Conservation (phyloP, 805 yeast species). For the Nakazawaea pomicola region DNA sequence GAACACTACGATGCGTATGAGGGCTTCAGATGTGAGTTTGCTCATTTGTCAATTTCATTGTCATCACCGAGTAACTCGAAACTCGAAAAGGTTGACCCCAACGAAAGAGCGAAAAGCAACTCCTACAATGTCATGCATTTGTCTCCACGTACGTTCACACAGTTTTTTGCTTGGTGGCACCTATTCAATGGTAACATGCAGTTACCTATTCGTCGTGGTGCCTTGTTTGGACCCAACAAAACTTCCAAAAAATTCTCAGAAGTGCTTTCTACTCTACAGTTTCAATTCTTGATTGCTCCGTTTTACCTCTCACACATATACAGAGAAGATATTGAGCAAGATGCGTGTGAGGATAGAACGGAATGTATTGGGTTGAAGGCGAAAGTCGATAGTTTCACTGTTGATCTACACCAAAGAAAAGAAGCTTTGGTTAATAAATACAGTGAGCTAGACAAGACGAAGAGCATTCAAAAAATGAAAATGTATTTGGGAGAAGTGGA, state of each 20-base stretch:
- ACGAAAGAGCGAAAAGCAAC: not conserved
- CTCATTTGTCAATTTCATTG: conserved; percentile 65
- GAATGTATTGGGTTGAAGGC: conserved; percentile 71
- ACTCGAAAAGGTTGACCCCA: conserved; percentile 11
- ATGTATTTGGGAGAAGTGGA: conserved; percentile 65
- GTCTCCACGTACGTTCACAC: conserved; percentile 61
- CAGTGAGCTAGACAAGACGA: conserved; percentile 42
- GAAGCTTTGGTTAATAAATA: conserved; percentile 40
- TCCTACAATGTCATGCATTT: conserved; percentile 72
- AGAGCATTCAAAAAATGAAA: conserved; percentile 39
- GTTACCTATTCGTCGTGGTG: conserved; percentile 75
- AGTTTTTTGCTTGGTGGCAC: conserved; percentile 82
- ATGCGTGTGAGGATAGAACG: conserved; percentile 35
- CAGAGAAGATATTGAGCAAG: conserved; percentile 36
- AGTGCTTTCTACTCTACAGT: conserved; percentile 73
- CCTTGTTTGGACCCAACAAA: conserved; percentile 53
- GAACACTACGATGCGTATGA: conserved; percentile 70
- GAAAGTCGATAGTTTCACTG: conserved; percentile 44
- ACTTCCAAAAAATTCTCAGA: conserved; percentile 66
- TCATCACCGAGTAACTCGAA: conserved; percentile 29
- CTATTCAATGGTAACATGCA: conserved; percentile 76
- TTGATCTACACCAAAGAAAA: conserved; percentile 66
- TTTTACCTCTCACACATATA: conserved; percentile 72
- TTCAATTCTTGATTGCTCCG: conserved; percentile 67
- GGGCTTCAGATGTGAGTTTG: conserved; percentile 76